phyloP scores from a whole-genome alignment of 73 alveolate species.

The Uronychia setigera region DNA sequence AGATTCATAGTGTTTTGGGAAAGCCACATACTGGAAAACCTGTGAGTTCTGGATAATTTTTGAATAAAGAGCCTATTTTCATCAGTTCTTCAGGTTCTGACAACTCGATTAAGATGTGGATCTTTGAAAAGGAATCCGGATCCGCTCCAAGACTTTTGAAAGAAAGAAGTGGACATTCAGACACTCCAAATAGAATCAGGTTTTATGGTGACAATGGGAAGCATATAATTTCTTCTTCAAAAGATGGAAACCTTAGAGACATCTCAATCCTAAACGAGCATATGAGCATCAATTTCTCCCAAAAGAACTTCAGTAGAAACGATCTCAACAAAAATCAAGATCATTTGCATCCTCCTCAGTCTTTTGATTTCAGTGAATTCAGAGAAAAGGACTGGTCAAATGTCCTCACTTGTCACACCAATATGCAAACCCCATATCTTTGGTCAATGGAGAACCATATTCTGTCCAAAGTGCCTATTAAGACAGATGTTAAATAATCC shows the following conservation, averaged over 20 bases:
- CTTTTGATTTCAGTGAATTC: conserved; percentile 78
- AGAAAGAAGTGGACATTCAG: conserved; percentile 84
- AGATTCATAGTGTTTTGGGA: conserved; percentile 73
- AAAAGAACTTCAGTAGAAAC: conserved; percentile 44
- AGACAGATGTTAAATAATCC: conserved; percentile 52
- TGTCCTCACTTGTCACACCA: conserved; percentile 77
- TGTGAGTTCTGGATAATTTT: conserved; percentile 67
- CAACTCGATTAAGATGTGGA: conserved; percentile 90
- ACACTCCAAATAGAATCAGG: conserved; percentile 74
- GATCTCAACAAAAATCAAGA: conserved; percentile 61
- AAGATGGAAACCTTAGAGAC: conserved; percentile 78
- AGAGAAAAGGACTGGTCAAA: conserved; percentile 95
- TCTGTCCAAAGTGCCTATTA: conserved; percentile 64
- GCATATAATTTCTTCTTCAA: conserved; percentile 81
- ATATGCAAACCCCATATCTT: conserved; percentile 55
- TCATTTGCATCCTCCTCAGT: conserved; percentile 28
- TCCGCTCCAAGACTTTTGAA: conserved; percentile 80
- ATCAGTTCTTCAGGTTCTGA: conserved; percentile 81
- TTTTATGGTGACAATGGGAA: conserved; percentile 89
- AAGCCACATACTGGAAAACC: conserved; percentile 69
- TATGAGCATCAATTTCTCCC: conserved; percentile 68
- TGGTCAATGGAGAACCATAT: conserved; percentile 76
- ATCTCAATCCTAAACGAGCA: conserved; percentile 86
- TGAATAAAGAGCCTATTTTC: conserved; percentile 85
- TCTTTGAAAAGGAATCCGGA: conserved; percentile 76